A percentile compares a stretch with the other conserved stretches of the same genome.
These are phyloP conservation scores for Chlorella vulgaris DNA, from an alignment of 139 green algal genomes.

Conservation along the genomic window DNA sequence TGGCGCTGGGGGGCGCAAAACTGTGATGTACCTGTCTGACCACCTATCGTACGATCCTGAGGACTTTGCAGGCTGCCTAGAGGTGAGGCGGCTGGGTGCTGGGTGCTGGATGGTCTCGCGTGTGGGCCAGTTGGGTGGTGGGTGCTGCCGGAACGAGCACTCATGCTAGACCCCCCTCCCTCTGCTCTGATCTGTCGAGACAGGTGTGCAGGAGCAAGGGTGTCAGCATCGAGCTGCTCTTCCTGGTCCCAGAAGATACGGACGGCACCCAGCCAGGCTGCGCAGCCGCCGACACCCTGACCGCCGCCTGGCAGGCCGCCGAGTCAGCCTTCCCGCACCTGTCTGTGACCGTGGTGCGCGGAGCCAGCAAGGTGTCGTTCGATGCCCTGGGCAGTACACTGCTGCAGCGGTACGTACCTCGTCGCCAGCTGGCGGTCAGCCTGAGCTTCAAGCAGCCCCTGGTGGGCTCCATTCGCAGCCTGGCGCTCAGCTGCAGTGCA, in stretches of 20 bases:
- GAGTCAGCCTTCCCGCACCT: constrained; percentile 22
- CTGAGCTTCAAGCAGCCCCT: constrained; percentile 27
- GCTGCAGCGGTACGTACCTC: constrained; percentile 1
- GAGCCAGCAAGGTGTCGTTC: neutral
- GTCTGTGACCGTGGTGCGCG: neutral
- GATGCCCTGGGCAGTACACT: constrained; percentile 14
- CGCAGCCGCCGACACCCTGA: neutral
- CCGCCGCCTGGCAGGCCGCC: neutral
- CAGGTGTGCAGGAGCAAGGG: constrained; percentile 19
- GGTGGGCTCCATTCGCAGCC: constrained; percentile 27
- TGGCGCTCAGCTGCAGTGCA: neutral
- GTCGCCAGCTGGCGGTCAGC: neutral
- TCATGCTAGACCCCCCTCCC: neutral
- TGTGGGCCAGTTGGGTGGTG: neutral
- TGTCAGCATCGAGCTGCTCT: constrained; percentile 21
- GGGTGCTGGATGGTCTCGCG: neutral
- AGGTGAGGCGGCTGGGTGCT: neutral
- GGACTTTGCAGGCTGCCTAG: constrained; percentile 19
- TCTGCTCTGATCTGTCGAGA: neutral
- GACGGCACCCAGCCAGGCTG: neutral
- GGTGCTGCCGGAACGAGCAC: neutral
- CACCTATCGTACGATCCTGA: neutral
- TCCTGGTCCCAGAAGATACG: neutral
- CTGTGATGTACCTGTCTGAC: constrained; percentile 23
- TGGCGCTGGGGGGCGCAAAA: neutral